These are phyloP conservation scores for Paecilomyces dactylethromorphus DNA, from an alignment of 2,329 filamentous ascomycete species.

Conservation along the genomic window DNA sequence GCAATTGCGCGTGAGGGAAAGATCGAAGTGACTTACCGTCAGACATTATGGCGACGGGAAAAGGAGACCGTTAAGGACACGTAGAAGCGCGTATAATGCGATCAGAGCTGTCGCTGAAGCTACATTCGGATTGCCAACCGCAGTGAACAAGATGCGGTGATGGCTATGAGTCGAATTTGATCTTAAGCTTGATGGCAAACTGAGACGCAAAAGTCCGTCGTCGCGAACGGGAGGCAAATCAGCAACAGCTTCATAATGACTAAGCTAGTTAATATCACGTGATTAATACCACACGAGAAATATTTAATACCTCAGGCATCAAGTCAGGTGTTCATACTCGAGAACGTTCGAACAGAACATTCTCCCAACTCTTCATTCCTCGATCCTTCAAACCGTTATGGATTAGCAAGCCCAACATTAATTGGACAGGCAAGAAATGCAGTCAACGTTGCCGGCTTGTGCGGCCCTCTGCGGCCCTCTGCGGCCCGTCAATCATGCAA, in stretches of 20 bases:
- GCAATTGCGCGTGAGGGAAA: slow-evolving; percentile 8
- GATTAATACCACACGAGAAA: neutral
- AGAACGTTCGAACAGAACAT: too few relatives aligned
- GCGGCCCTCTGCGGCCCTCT: neutral
- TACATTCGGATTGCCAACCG: slow-evolving; percentile 31
- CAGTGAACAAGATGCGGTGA: slow-evolving; percentile 21
- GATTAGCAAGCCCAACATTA: too few relatives aligned
- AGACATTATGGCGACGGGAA: slow-evolving; percentile 31
- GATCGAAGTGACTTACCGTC: slow-evolving; percentile 29
- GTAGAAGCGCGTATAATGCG: slow-evolving; percentile 19
- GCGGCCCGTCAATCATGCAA: neutral
- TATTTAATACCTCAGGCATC: neutral
- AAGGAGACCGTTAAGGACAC: slow-evolving; percentile 16
- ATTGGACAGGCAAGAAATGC: neutral
- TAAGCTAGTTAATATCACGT: neutral
- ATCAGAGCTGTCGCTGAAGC: slow-evolving; percentile 18
- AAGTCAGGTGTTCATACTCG: too few relatives aligned
- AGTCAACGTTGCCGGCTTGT: neutral
- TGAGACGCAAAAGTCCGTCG: neutral
- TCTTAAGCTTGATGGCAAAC: neutral
- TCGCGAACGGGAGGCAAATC: neutral
- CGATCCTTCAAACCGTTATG: neutral
- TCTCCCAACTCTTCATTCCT: neutral
- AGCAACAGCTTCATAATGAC: neutral
- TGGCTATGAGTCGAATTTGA: slow-evolving; percentile 4